Evolutionary conservation across 2,329 filamentous ascomycete species (phyloP).

Genomic region (Parastagonospora nodorum): DNA sequence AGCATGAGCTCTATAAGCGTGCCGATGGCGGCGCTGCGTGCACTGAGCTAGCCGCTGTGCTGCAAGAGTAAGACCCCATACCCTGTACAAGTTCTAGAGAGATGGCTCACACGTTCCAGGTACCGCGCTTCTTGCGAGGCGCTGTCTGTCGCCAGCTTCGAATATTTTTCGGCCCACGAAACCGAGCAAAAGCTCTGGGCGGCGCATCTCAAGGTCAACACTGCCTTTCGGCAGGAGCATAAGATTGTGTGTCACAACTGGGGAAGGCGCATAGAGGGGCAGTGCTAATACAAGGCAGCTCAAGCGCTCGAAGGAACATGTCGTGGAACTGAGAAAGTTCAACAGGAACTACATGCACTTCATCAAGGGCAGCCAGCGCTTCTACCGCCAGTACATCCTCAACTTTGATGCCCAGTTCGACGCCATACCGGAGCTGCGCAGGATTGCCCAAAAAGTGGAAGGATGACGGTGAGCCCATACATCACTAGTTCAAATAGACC

Average conservation of each 20-base stretch:
- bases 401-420: slow-evolving; percentile 68
- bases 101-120: slow-evolving; percentile 49
- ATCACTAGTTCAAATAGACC: neutral
- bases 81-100: slow-evolving; percentile 3
- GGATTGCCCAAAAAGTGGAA: slow-evolving; percentile 55
- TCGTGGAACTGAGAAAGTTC: slow-evolving; percentile 73
- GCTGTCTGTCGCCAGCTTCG: slow-evolving; percentile 73
- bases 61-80: slow-evolving; percentile 38
- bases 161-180: slow-evolving; percentile 65
- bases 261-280: neutral
- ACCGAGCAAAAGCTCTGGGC: slow-evolving; percentile 79
- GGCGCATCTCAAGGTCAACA: slow-evolving; percentile 77
- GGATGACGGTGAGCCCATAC: slow-evolving; percentile 36
- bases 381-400: slow-evolving; percentile 86
- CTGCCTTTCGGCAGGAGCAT: slow-evolving; percentile 71
- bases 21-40: slow-evolving; percentile 56
- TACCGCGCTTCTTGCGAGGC: slow-evolving; percentile 74
- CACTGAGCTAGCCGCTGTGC: slow-evolving; percentile 55
- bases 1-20: slow-evolving; percentile 57
- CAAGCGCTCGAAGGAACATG: slow-evolving; percentile 57
- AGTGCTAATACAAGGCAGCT: slow-evolving; percentile 42
- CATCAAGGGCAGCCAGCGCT: slow-evolving; percentile 83
- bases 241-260: slow-evolving; percentile 24
- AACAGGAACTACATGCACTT: slow-evolving; percentile 83
- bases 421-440: slow-evolving; percentile 62